A percentile compares a stretch with the other conserved stretches of the same genome.
phyloP scores from a whole-genome alignment of 2,329 filamentous ascomycete genomes.

The Aspergillus hiratsukae region DNA sequence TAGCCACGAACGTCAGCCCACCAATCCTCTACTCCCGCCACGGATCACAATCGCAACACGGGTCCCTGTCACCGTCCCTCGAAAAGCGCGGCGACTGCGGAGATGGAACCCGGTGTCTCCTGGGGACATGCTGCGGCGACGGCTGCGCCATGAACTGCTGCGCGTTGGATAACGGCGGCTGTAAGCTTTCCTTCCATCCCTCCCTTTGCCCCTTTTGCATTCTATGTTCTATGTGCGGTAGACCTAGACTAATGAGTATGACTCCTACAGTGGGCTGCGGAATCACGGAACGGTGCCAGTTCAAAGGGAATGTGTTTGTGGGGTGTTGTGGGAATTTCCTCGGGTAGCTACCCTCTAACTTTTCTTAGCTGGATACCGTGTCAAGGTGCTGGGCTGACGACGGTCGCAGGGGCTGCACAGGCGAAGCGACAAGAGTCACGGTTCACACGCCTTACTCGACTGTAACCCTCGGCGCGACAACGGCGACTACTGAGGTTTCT shows the following conservation, averaged over 20 bases:
- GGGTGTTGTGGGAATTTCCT: conserved; percentile 6
- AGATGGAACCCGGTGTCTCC: conserved; percentile 2
- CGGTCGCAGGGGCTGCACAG: conserved; percentile 3
- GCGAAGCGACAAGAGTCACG: conserved; percentile 4
- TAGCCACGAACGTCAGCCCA: background rate
- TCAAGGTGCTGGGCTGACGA: background rate
- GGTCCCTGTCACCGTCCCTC: background rate
- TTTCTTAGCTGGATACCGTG: too few species aligned
- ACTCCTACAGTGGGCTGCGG: conserved; percentile 5
- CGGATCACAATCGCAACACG: background rate
- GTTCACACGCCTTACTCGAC: conserved; percentile 7
- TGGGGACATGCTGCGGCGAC: conserved; percentile 8
- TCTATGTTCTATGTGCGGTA: too few species aligned
- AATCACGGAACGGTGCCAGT: conserved; percentile 3
- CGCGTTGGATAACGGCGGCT: conserved; percentile 6
- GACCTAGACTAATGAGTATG: too few species aligned
- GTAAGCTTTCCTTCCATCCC: background rate
- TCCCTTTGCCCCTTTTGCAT: too few species aligned
- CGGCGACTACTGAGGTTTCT: background rate
- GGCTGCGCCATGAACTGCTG: conserved; percentile 11
- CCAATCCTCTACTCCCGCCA: background rate
- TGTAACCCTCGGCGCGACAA: background rate
- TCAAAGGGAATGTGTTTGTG: conserved; percentile 9
- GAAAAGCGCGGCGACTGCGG: conserved; percentile 5
- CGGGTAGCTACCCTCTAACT: too few species aligned